Percentiles rank a stretch among this genome's conserved stretches.
Evolutionary conservation across 371 early-diverging fungal species (phyloP).

Genomic region (Haplosporangium sp.): DNA sequence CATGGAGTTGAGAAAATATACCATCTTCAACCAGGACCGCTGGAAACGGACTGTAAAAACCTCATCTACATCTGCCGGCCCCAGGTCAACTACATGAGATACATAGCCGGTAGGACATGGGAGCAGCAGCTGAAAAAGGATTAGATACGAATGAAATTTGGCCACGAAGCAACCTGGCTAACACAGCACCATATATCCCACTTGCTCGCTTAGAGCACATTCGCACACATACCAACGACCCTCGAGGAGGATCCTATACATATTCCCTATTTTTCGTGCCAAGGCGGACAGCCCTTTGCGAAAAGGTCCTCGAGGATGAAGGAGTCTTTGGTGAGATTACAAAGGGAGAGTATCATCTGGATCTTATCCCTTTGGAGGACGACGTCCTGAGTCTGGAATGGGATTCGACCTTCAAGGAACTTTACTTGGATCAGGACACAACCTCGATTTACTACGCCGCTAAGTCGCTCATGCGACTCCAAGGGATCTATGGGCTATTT

Average conservation of each 20-base stretch:
- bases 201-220: slow-evolving; percentile 39
- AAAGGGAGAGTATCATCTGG: slow-evolving; percentile 89
- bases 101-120: slow-evolving; percentile 77
- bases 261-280: slow-evolving; percentile 91
- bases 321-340: slow-evolving; percentile 90
- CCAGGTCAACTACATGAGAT: slow-evolving; percentile 78
- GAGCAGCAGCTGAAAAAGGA: background rate
- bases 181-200: background rate
- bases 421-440: slow-evolving; percentile 84
- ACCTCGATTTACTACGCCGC: slow-evolving; percentile 84
- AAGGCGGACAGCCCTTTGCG: slow-evolving; percentile 86
- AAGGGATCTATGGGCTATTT: slow-evolving; percentile 86
- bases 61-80: slow-evolving; percentile 89
- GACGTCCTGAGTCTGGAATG: slow-evolving; percentile 93
- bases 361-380: slow-evolving; percentile 90
- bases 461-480: slow-evolving; percentile 86
- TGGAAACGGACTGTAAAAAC: slow-evolving; percentile 76
- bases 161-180: background rate
- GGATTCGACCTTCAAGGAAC: slow-evolving; percentile 81
- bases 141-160: background rate
- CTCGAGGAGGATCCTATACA: slow-evolving; percentile 38
- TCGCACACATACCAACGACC: slow-evolving; percentile 39
- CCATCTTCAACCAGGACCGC: slow-evolving; percentile 73
- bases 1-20: slow-evolving; percentile 95
- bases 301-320: slow-evolving; percentile 89